Evolutionary conservation across 2,329 filamentous ascomycete genomes (phyloP).

Genomic region (Calonectria ilicicola): DNA sequence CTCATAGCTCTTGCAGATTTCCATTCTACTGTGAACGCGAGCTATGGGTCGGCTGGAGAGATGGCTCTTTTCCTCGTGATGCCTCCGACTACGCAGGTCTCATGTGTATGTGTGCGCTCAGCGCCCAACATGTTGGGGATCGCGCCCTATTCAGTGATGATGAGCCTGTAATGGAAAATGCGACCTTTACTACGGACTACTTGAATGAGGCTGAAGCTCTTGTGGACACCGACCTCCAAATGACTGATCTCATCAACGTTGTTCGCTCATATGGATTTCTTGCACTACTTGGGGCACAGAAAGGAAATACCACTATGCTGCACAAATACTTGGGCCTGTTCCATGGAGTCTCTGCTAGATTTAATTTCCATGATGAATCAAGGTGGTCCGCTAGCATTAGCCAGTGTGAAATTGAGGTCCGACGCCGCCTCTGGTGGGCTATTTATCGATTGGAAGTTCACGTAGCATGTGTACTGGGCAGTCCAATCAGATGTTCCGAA

Average conservation of each 20-base stretch:
- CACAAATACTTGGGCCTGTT: background rate
- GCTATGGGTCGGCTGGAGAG: slow-evolving; percentile 51
- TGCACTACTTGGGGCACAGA: background rate
- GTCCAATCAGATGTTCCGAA: slow-evolving; percentile 20
- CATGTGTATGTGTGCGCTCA: slow-evolving; percentile 63
- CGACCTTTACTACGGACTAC: background rate
- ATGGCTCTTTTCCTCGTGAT: slow-evolving; percentile 54
- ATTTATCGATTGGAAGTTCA: slow-evolving; percentile 25
- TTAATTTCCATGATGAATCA: slow-evolving; percentile 8
- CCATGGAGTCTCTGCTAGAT: background rate
- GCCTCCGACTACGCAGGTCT: slow-evolving; percentile 58
- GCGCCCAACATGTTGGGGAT: slow-evolving; percentile 59
- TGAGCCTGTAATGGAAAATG: background rate
- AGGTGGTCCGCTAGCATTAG: background rate
- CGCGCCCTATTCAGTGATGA: slow-evolving; percentile 53
- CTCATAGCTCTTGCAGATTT: slow-evolving; percentile 39
- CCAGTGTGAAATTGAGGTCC: slow-evolving; percentile 17
- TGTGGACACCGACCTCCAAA: background rate
- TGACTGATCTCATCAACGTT: background rate
- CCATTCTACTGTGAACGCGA: slow-evolving; percentile 61
- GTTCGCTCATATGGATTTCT: slow-evolving; percentile 5
- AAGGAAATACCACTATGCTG: background rate
- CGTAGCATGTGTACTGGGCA: slow-evolving; percentile 15
- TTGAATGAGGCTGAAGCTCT: background rate
- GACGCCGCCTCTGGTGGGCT: slow-evolving; percentile 25